phyloP scores from a whole-genome alignment of 2,329 filamentous ascomycete species.

The Coniella lustricola region DNA sequence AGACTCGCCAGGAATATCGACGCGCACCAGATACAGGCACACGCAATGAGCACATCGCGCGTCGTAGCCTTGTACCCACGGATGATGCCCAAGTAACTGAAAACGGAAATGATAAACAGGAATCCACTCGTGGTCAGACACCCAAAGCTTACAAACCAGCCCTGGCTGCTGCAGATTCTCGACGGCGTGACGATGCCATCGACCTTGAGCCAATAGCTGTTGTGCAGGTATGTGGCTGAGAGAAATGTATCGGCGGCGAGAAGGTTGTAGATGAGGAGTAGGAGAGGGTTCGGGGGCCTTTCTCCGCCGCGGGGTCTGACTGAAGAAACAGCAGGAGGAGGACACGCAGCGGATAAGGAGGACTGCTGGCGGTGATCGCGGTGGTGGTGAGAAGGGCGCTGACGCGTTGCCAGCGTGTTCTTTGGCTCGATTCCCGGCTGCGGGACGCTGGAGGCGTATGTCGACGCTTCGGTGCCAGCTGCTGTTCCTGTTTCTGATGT shows the following conservation, averaged over 20 bases:
- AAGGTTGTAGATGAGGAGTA: constrained; percentile 63
- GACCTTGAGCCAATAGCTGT: constrained; percentile 48
- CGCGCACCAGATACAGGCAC: constrained; percentile 50
- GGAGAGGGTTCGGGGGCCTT: constrained; percentile 55
- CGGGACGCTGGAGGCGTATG: background rate
- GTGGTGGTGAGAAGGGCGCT: background rate
- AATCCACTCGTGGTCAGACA: constrained; percentile 61
- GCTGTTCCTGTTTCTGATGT: background rate
- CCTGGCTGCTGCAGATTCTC: constrained; percentile 54
- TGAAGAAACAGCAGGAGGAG: too few relatives aligned
- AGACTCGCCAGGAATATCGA: constrained; percentile 50
- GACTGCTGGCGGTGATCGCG: background rate
- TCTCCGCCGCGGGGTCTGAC: too few relatives aligned
- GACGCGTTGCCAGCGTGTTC: too few relatives aligned
- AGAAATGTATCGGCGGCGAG: constrained; percentile 63
- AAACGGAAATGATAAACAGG: constrained; percentile 57
- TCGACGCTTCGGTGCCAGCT: background rate
- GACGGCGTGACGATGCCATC: constrained; percentile 49
- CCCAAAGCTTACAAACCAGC: constrained; percentile 61
- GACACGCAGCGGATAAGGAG: background rate
- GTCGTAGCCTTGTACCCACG: constrained; percentile 45
- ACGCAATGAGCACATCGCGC: constrained; percentile 39
- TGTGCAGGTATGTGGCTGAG: constrained; percentile 56
- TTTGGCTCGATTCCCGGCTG: too few relatives aligned
- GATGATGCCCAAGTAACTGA: constrained; percentile 60